These are phyloP conservation scores for Plenodomus biglobosus DNA, from an alignment of 2,329 filamentous ascomycete genomes.

Conservation along the genomic window DNA sequence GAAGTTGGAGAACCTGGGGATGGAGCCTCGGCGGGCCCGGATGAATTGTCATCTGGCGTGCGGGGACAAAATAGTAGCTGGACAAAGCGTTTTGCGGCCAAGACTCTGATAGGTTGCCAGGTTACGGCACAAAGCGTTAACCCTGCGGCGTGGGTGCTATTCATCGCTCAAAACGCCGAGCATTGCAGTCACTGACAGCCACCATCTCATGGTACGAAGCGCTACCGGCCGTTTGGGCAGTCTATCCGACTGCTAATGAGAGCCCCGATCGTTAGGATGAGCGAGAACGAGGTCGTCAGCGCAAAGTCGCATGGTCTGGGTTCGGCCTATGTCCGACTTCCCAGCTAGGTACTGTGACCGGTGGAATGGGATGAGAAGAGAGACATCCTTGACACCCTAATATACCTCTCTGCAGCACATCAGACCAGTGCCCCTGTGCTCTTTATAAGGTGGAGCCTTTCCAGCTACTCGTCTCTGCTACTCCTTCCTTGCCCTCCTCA, in stretches of 20 bases:
- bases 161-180: not conserved
- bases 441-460: slow-evolving; percentile 22
- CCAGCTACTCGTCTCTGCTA: slow-evolving; percentile 13
- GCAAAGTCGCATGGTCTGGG: slow-evolving; percentile 13
- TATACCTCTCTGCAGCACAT: slow-evolving; percentile 6
- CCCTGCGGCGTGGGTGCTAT: not conserved
- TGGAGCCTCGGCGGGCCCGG: slow-evolving; percentile 17
- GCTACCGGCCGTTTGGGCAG: slow-evolving; percentile 21
- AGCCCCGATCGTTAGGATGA: slow-evolving; percentile 15
- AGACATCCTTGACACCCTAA: not conserved
- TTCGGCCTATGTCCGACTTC: slow-evolving; percentile 17
- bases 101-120: slow-evolving; percentile 17
- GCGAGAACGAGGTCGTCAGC: slow-evolving; percentile 14
- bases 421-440: slow-evolving; percentile 13
- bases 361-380: slow-evolving; percentile 16
- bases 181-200: slow-evolving; percentile 9
- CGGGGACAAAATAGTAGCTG: slow-evolving; percentile 16
- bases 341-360: slow-evolving; percentile 21
- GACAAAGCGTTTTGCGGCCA: slow-evolving; percentile 15
- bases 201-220: slow-evolving; percentile 5
- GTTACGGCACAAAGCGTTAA: slow-evolving; percentile 7
- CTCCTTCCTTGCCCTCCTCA: slow-evolving; percentile 22
- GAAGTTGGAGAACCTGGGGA: slow-evolving; percentile 16
- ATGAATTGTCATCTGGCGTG: slow-evolving; percentile 16
- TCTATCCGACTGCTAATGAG: slow-evolving; percentile 21